Percentiles rank a stretch among this genome's conserved stretches.
phyloP scores from a whole-genome alignment of 345 rosid species.

The Erodium maritimum region DNA sequence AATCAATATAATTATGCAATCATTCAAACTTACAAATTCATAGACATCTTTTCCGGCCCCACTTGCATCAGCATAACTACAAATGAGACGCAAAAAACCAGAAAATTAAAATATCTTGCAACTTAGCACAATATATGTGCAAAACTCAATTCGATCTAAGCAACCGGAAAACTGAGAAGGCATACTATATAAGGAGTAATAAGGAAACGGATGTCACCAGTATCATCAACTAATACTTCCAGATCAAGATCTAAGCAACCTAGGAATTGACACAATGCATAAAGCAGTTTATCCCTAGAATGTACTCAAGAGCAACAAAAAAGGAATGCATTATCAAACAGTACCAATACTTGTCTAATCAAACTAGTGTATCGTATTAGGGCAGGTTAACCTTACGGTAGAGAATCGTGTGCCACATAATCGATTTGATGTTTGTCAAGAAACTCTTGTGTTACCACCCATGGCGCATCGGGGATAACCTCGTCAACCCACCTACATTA shows the following conservation, averaged over 20 bases:
- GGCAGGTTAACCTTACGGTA: slow-evolving; percentile 35
- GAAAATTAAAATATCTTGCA: slow-evolving; percentile 6
- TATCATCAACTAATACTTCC: too few species aligned
- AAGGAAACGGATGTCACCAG: not conserved
- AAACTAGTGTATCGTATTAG: slow-evolving; percentile 3
- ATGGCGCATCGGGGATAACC: slow-evolving; percentile 69
- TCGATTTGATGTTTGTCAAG: slow-evolving; percentile 53
- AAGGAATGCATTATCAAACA: too few species aligned
- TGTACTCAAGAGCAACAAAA: too few species aligned
- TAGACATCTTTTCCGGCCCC: slow-evolving; percentile 67
- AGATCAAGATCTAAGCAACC: too few species aligned
- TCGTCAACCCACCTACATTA: slow-evolving; percentile 60
- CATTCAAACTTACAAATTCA: slow-evolving; percentile 45
- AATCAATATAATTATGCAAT: not conserved
- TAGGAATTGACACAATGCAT: too few species aligned
- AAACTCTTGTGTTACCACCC: slow-evolving; percentile 54
- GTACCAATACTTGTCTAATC: not conserved
- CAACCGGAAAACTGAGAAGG: not conserved
- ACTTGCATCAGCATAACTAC: slow-evolving; percentile 63
- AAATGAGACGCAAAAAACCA: slow-evolving; percentile 5
- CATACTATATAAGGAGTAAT: not conserved
- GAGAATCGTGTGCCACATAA: slow-evolving; percentile 58
- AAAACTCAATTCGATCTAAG: not conserved
- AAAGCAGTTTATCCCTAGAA: too few species aligned
- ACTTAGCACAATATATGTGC: not conserved